Base-by-base conservation (phyloP, 768 basidiomycete species). In the Pleurotus tuoliensis region DNA sequence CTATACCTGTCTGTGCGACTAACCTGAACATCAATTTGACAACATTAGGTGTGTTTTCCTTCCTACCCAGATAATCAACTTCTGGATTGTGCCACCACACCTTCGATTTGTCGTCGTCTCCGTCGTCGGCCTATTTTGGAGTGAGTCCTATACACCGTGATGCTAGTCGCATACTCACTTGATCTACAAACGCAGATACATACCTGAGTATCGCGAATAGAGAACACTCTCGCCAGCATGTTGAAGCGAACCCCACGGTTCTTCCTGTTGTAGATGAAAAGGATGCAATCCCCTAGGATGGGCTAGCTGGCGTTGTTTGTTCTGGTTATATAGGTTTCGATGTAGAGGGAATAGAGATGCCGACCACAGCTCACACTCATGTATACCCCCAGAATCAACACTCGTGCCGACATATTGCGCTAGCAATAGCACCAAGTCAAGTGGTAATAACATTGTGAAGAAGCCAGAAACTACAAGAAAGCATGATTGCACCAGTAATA, bases 61-160 rank as follows among this genome's bases (percentile, higher is more conserved):
- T 30, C 91, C 91, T 0, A 81, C 88, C 0, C 91, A 94, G 67
- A 64, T 86, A 55, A 75, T 91, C 74, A 94, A 94, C 70, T 94
- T 93, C 63, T 73, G 82, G 7, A 18, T 93, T 30, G 81, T 92
- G 1, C 92, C 92, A 1, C 84, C 80, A 3, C 91, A 93, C 62
- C 70, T 92, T 37, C 83, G 91, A 38, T 86, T 93, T 53, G 77
- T 87, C 16, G 75, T 87, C 16, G 82, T 94, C 20, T 81, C 90
- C 63, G 79, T 88, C 9, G 88, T 92, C 51, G 87, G 86, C 63
- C 76, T 92, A 58, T 88, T 88, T 73, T 90, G 88, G 90, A 92
- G 90, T 92, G 66, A 46, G 87, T 79, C 11, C 44, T 39, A 57
- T 52, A n/a, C 5, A 50, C 38, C 13, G 15, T 30, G 9, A 59